A percentile compares a stretch with the other conserved stretches of the same genome.
Conservation (phyloP, 2,329 filamentous ascomycete genomes). For the Penicillium thymicola region DNA sequence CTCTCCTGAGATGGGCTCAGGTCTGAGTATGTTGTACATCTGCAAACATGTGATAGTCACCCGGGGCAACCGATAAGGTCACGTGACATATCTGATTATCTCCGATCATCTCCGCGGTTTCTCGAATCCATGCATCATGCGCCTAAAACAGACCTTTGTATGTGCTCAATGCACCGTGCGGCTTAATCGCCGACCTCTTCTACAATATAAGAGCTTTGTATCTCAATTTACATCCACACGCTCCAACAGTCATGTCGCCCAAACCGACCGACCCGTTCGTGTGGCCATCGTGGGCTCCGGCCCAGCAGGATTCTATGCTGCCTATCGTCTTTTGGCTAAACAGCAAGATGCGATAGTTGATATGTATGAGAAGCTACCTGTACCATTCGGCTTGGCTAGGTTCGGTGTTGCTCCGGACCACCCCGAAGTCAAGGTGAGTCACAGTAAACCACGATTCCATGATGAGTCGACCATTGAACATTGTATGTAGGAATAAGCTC, state of each 20-base stretch:
- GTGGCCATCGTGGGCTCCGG: slow-evolving; percentile 90
- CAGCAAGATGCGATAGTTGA: slow-evolving; percentile 72
- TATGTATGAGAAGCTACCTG: slow-evolving; percentile 94
- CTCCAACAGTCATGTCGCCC: slow-evolving; percentile 31
- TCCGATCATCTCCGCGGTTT: slow-evolving; percentile 2
- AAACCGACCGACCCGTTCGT: slow-evolving; percentile 58
- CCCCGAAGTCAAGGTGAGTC: slow-evolving; percentile 85
- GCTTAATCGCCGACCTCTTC: slow-evolving; percentile 9
- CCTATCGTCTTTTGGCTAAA: slow-evolving; percentile 77
- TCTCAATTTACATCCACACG: slow-evolving; percentile 20
- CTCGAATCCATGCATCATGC: slow-evolving; percentile 21
- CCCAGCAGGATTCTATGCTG: slow-evolving; percentile 92
- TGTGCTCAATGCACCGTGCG: slow-evolving; percentile 32
- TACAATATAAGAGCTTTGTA: neutral
- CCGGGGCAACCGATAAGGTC: slow-evolving; percentile 30
- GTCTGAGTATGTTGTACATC: neutral
- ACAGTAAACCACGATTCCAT: neutral
- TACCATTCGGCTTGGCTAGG: slow-evolving; percentile 86
- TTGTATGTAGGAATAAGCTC: neutral
- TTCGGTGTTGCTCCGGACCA: slow-evolving; percentile 98
- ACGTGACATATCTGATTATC: slow-evolving; percentile 11
- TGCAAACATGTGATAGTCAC: slow-evolving; percentile 27
- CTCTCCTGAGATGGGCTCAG: neutral
- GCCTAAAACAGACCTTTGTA: slow-evolving; percentile 25
- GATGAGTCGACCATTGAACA: neutral